phyloP scores from a whole-genome alignment of 2,329 filamentous ascomycete species.

The Sporothrix phasma region DNA sequence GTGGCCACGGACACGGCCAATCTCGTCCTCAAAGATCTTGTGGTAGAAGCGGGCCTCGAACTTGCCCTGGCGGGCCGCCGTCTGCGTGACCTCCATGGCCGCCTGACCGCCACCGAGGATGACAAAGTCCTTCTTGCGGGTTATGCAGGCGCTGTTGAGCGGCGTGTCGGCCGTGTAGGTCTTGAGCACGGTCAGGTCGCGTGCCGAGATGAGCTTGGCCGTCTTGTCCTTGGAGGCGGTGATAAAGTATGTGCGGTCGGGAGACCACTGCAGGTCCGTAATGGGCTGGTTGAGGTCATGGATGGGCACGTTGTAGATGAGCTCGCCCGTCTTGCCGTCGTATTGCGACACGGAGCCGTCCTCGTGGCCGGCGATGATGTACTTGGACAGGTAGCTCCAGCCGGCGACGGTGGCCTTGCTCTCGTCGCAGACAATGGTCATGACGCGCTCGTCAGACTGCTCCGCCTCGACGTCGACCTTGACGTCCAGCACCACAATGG shows the following conservation, averaged over 20 bases:
- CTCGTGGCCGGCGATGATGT: constrained; percentile 96
- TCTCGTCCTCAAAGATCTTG: constrained; percentile 98
- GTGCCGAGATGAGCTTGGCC: constrained; percentile 79
- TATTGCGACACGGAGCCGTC: constrained; percentile 87
- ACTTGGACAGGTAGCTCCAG: constrained; percentile 89
- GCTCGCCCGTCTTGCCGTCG: constrained; percentile 96
- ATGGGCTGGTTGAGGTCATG: constrained; percentile 79
- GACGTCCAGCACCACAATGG: constrained; percentile 88
- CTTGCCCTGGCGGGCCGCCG: constrained; percentile 88
- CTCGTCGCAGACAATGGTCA: constrained; percentile 88
- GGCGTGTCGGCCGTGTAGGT: constrained; percentile 87
- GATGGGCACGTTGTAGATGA: constrained; percentile 84
- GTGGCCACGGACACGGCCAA: constrained; percentile 91
- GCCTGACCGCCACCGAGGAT: constrained; percentile 97
- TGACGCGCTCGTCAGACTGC: constrained; percentile 70
- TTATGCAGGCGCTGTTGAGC: constrained; percentile 90
- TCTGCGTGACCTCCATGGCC: constrained; percentile 97
- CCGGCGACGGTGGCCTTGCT: constrained; percentile 96
- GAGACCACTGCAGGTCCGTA: constrained; percentile 89
- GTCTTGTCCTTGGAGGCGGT: constrained; percentile 97
- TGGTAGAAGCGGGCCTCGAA: constrained; percentile 99
- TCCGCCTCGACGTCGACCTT: constrained; percentile 70
- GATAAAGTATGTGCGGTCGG: constrained; percentile 95
- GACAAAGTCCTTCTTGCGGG: constrained; percentile 92
- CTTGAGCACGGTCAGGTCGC: constrained; percentile 86